phyloP scores from a whole-genome alignment of 225 moss, liverwort and hornwort genomes.

The Neckera pumila region DNA sequence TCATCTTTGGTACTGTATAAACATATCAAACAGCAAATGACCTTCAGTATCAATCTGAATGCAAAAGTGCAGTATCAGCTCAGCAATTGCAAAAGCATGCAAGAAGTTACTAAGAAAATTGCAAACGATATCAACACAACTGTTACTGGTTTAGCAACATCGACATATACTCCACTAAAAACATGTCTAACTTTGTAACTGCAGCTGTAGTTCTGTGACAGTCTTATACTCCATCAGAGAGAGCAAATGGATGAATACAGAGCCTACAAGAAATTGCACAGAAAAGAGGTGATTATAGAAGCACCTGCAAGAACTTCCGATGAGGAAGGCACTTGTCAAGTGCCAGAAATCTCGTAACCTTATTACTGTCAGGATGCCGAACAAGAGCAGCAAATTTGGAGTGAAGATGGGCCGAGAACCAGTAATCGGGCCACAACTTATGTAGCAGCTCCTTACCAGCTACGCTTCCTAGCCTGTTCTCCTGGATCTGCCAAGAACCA shows the following conservation, averaged over 20 bases:
- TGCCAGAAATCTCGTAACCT: slow-evolving; percentile 71
- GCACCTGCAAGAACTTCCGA: slow-evolving; percentile 86
- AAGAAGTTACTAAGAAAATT: background rate
- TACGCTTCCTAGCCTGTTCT: slow-evolving; percentile 59
- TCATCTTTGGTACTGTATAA: background rate
- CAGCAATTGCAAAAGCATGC: background rate
- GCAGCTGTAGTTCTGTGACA: background rate
- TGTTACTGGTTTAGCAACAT: background rate
- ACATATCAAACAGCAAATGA: background rate
- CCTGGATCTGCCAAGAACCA: slow-evolving; percentile 38
- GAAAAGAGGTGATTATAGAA: background rate
- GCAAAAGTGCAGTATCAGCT: background rate
- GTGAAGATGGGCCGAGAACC: slow-evolving; percentile 95
- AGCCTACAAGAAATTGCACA: background rate
- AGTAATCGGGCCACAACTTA: slow-evolving; percentile 65
- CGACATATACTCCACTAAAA: background rate
- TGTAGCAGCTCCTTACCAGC: slow-evolving; percentile 60
- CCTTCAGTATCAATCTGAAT: background rate
- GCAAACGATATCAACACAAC: background rate
- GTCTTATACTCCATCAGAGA: background rate
- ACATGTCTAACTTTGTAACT: background rate
- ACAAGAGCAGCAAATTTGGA: slow-evolving; percentile 83
- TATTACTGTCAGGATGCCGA: slow-evolving; percentile 36
- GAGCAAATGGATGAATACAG: background rate
- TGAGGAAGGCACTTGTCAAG: slow-evolving; percentile 88